Evolutionary conservation across 2,329 filamentous ascomycete species (phyloP).

Genomic region (Arthrobotrys sinensis): DNA sequence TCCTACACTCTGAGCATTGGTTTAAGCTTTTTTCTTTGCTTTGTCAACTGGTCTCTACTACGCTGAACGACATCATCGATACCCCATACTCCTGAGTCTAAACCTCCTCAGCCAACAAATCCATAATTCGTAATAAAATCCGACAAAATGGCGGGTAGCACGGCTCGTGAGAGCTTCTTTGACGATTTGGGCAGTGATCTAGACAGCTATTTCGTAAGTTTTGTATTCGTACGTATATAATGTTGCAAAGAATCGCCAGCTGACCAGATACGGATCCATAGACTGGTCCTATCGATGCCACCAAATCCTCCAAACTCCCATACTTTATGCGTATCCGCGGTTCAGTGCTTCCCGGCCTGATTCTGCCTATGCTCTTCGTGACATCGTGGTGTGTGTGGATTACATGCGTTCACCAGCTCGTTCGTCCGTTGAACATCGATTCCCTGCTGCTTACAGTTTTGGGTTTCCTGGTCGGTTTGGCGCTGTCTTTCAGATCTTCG

Average conservation of each 20-base stretch:
- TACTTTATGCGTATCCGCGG: slow-evolving; percentile 82
- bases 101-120: neutral
- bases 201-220: slow-evolving; percentile 58
- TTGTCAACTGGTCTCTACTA: slow-evolving; percentile 8
- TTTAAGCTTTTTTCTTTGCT: slow-evolving; percentile 21
- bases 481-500: slow-evolving; percentile 82
- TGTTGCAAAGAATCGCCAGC: neutral
- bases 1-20: slow-evolving; percentile 17
- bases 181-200: slow-evolving; percentile 58
- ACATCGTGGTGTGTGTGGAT: slow-evolving; percentile 78
- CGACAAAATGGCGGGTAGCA: slow-evolving; percentile 35
- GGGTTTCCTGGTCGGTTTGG: slow-evolving; percentile 85
- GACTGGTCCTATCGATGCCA: slow-evolving; percentile 77
- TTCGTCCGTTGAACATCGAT: slow-evolving; percentile 73
- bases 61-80: slow-evolving; percentile 10
- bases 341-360: slow-evolving; percentile 81
- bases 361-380: slow-evolving; percentile 77
- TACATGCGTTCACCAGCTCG: slow-evolving; percentile 72
- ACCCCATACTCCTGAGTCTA: slow-evolving; percentile 6
- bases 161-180: slow-evolving; percentile 41
- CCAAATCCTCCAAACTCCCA: slow-evolving; percentile 83
- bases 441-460: slow-evolving; percentile 81
- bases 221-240: neutral
- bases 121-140: slow-evolving; percentile 18
- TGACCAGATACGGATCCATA: slow-evolving; percentile 13